A percentile compares a stretch with the other conserved stretches of the same genome.
Conservation (phyloP, 805 yeast genomes). For the Kodamaea laetipori region DNA sequence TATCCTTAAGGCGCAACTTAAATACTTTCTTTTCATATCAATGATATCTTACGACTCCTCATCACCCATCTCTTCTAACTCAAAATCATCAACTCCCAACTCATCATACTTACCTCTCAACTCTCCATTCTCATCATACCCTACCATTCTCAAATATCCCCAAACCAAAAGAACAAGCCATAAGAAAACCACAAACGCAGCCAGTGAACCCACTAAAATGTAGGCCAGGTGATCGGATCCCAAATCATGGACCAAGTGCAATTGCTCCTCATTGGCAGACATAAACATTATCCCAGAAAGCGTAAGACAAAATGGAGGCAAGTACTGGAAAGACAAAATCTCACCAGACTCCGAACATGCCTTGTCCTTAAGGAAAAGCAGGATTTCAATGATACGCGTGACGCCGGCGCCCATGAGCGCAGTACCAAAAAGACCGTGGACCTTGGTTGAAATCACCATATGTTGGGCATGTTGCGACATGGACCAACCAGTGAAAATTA, state of each 20-base stretch:
- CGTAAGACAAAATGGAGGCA: slow-evolving; percentile 81
- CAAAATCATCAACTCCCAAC: slow-evolving; percentile 31
- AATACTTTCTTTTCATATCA: too few relatives aligned
- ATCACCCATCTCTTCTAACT: slow-evolving; percentile 31
- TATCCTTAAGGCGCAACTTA: too few relatives aligned
- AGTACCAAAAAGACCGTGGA: slow-evolving; percentile 84
- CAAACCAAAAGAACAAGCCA: slow-evolving; percentile 65
- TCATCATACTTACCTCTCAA: slow-evolving; percentile 19
- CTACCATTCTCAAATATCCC: slow-evolving; percentile 52
- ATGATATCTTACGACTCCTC: too few relatives aligned
- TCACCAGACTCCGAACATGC: slow-evolving; percentile 41
- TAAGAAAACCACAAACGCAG: slow-evolving; percentile 69
- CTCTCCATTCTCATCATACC: slow-evolving; percentile 45
- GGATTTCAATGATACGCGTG: slow-evolving; percentile 74
- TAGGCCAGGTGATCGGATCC: slow-evolving; percentile 88
- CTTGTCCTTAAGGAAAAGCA: slow-evolving; percentile 70
- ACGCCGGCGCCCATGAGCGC: slow-evolving; percentile 79
- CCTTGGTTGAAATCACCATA: slow-evolving; percentile 75
- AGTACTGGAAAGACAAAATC: slow-evolving; percentile 74
- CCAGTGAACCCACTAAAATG: slow-evolving; percentile 66
- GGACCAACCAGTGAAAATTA: slow-evolving; percentile 90
- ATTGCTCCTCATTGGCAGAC: slow-evolving; percentile 92
- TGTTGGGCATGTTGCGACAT: slow-evolving; percentile 89
- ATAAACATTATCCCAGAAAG: slow-evolving; percentile 81
- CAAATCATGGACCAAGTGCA: slow-evolving; percentile 64